Percentiles rank a stretch among this genome's conserved stretches.
phyloP scores from a whole-genome alignment of 345 rosid species.

The Diplotaxis tenuifolia region DNA sequence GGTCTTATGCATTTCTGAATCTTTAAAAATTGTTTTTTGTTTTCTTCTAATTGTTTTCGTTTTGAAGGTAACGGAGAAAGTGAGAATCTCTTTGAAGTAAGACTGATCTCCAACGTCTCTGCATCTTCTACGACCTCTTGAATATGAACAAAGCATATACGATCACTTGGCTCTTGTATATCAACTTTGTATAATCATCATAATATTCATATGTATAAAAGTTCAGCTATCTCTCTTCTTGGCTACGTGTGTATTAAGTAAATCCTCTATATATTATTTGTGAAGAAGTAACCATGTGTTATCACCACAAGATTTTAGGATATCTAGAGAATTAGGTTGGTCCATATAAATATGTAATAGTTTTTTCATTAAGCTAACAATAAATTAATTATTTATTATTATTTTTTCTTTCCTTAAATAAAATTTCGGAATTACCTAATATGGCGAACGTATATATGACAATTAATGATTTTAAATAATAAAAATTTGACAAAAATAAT shows the following conservation, averaged over 20 bases:
- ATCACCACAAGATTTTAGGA: too few relatives aligned
- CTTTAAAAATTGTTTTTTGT: neutral
- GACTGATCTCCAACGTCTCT: conserved; percentile 58
- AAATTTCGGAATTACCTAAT: too few relatives aligned
- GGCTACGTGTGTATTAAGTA: neutral
- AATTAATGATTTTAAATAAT: too few relatives aligned
- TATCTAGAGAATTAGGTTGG: too few relatives aligned
- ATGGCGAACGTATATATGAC: too few relatives aligned
- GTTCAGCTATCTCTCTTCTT: neutral
- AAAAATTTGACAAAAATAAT: too few relatives aligned
- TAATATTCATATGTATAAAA: neutral
- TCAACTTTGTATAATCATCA: neutral
- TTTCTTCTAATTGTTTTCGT: neutral
- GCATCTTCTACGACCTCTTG: conserved; percentile 31
- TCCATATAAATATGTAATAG: too few relatives aligned
- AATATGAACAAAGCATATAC: neutral
- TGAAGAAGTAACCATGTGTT: too few relatives aligned
- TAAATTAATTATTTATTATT: too few relatives aligned
- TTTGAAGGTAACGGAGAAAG: conserved; percentile 68
- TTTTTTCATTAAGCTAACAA: too few relatives aligned
- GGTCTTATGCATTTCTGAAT: neutral
- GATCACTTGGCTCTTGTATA: conserved; percentile 16
- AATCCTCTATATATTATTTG: too few relatives aligned
- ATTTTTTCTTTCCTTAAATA: too few relatives aligned
- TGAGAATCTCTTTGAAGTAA: conserved; percentile 65